Base-by-base conservation (phyloP, 1,284 basidiomycete genomes). In the Austropuccinia psidii region DNA sequence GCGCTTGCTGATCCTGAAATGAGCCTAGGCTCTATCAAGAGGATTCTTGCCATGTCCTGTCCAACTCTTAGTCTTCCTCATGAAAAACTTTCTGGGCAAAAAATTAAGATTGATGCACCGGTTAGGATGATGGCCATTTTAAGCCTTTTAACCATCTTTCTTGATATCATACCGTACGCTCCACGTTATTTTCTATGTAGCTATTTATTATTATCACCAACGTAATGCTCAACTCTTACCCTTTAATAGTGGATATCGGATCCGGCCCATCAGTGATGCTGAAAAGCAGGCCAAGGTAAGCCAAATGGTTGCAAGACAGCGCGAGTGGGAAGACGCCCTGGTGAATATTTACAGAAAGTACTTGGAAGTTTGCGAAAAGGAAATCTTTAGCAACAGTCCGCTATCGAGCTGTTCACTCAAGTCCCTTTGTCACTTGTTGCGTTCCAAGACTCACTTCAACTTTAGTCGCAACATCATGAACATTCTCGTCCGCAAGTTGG, bases 311-410 rank as follows among this genome's bases (percentile, higher is more conserved):
- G 86, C 89, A 21, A 85, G 88, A 35, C 88, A 91, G 76, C 86
- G 96, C 77, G 96, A 98, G 79, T 98, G 90, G 85, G 96, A 99
- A 81, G 93, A 98, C 81, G 90, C 93, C n/a, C 85, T 99, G 62
- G 90, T 98, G 24, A 83, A 84, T 65, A 87, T 89, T 47, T 99
- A 99, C 82, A 93, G 96, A 81, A 84, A 85, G 15, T 98, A 91
- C 82, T 85, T 99, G 75, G 89, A 89, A 75, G 83, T 86, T 55
- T 86, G 98, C 66, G 95, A 98, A 82, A 81, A 83, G 35, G 93
- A 96, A 82, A 84, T 79, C 39, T 6, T 72, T 73, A 65, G 67
- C 29, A 31, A 55, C 78, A 86, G 85, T 64, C 87, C 89, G 52
- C 83, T 98, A 17, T 85, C 86, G 19, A 86, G 87, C 43, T 83